phyloP scores from a whole-genome alignment of 345 rosid species.

The Populus pruinosa region DNA sequence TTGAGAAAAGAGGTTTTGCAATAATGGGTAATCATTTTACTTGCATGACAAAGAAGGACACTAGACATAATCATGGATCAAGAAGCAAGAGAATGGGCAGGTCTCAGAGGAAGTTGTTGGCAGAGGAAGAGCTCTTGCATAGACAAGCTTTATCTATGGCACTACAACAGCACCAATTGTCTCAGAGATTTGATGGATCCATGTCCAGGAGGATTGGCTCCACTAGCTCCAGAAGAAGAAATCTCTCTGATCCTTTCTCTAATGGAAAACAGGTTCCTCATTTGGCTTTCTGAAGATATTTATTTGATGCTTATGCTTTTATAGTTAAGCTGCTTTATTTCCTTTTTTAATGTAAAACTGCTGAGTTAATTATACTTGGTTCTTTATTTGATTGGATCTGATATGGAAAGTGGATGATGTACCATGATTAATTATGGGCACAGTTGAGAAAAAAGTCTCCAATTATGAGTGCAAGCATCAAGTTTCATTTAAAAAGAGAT shows the following conservation, averaged over 20 bases:
- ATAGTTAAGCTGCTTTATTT: neutral
- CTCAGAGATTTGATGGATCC: conserved; percentile 97
- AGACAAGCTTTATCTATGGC: conserved; percentile 95
- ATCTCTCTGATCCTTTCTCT: conserved; percentile 62
- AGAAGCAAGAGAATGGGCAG: conserved; percentile 74
- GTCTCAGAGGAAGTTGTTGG: conserved; percentile 77
- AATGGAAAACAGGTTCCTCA: conserved; percentile 63
- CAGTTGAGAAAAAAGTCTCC: neutral
- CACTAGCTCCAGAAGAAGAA: conserved; percentile 67
- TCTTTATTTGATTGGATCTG: conserved; percentile 32
- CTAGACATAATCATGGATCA: conserved; percentile 46
- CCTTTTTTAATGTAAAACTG: neutral
- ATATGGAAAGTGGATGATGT: conserved; percentile 10
- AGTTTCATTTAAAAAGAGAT: neutral
- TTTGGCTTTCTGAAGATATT: neutral
- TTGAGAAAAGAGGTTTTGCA: conserved; percentile 3
- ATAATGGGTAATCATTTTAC: conserved; percentile 82
- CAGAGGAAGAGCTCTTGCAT: conserved; percentile 87
- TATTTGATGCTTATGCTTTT: neutral
- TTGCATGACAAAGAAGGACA: conserved; percentile 71
- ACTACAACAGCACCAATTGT: conserved; percentile 75
- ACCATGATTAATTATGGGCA: conserved; percentile 9
- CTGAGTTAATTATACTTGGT: neutral
- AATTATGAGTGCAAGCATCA: conserved; percentile 16
- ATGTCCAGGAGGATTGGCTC: conserved; percentile 88